Evolutionary conservation across 2,329 filamentous ascomycete genomes (phyloP), one percentile per base, ranked within the genome.

Genomic region (Lachnellula cervina): DNA sequence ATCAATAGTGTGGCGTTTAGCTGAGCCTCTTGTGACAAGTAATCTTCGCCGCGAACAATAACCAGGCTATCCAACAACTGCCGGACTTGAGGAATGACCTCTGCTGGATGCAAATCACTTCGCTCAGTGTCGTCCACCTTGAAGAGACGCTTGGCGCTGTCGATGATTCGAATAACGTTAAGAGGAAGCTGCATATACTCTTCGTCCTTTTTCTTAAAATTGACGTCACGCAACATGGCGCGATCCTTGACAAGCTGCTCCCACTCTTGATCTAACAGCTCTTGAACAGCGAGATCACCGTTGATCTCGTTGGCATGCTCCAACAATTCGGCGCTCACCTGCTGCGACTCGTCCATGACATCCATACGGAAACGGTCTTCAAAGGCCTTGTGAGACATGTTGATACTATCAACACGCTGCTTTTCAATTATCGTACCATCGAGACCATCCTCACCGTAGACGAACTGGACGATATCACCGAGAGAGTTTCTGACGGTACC

Each of bases 391-490:
- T 65, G 89, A 89, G 7, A 90, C 93, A 60, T 87, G 87, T 44
- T 90, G 93, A 72, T 99, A 94, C 93, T 99, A 69, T 97, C 92
- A 19, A 97, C 88, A 1, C 94, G 94, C 73, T 99, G 95, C 67
- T 91, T 90, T 76, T 99, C 94, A 56, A 99, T 97, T 71, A 87
- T 84, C 62, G 89, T 88, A 68, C 89, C 95, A 70, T 99, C 94
- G 32, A 99, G 78, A 61, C 93, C 92, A 68, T 99, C 94, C 34
- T 94, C 94, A 70, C 94, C 94, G 66, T 96, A 99, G 68, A 96
- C 91, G 74, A 99, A 97, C 70, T 99, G 94, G 2, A 99, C 91
- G 58, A 99, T 88, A 32, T 86, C 86, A 7, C 89, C 89, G 2
- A 87, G 87, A 0, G 92, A 97, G 28, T 93, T 97, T 56, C 94